Percentiles rank a stretch among this genome's conserved stretches.
Conservation (phyloP, 306 rosid species). For the Oxytropis ochrocephala region DNA sequence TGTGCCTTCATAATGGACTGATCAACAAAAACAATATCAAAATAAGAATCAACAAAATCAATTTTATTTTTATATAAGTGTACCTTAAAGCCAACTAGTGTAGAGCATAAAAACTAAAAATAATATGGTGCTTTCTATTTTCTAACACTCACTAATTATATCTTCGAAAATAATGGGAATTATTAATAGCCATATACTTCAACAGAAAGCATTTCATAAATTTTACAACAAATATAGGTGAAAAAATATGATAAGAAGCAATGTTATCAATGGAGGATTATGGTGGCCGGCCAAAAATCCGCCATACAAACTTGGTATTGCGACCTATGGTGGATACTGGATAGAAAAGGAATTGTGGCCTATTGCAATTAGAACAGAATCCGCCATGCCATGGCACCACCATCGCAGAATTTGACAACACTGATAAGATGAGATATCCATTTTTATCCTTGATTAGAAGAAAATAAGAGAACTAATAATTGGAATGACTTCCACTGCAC, state of each 20-base stretch:
- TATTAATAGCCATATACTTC: background rate
- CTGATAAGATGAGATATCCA: background rate
- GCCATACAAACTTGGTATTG: too few species aligned
- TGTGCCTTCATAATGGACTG: slow-evolving; percentile 84
- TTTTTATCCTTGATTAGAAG: background rate
- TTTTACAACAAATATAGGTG: background rate
- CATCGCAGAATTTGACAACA: too few species aligned
- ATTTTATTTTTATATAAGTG: background rate
- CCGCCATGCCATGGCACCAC: too few species aligned
- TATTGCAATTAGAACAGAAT: too few species aligned
- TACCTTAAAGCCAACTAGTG: background rate
- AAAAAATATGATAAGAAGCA: background rate
- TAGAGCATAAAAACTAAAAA: background rate
- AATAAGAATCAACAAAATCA: background rate
- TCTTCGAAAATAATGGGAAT: background rate
- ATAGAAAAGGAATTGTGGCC: too few species aligned
- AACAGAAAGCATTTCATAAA: background rate
- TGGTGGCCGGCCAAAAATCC: too few species aligned
- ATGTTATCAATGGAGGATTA: too few species aligned
- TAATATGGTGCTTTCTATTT: background rate
- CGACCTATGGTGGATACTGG: too few species aligned
- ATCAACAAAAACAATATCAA: slow-evolving; percentile 17
- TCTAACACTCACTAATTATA: background rate
- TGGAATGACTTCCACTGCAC: background rate
- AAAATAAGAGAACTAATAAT: background rate